Percentiles rank a stretch among this genome's conserved stretches.
phyloP scores from a whole-genome alignment of 2,329 filamentous ascomycete species.

The Fusarium sororula region DNA sequence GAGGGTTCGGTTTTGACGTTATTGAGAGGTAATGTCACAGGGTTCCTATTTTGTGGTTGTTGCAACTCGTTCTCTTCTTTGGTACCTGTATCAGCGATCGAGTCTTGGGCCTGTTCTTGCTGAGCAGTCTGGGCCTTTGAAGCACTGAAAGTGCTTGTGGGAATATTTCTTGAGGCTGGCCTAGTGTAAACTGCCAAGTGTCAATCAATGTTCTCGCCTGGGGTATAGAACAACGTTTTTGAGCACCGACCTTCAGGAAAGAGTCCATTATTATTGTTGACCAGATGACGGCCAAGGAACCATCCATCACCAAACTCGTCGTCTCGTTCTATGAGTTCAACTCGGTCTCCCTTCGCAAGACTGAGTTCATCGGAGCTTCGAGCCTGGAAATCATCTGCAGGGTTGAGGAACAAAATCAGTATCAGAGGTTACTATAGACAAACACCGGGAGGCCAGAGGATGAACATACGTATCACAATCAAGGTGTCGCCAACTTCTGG shows the following conservation, averaged over 20 bases:
- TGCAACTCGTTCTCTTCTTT: conserved; percentile 48
- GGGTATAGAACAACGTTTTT: conserved; percentile 3
- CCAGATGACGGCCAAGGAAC: conserved; percentile 80
- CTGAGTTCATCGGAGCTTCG: conserved; percentile 93
- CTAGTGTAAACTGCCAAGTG: conserved; percentile 66
- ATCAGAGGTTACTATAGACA: conserved; percentile 1
- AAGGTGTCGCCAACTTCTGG: conserved; percentile 74
- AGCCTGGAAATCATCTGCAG: conserved; percentile 86
- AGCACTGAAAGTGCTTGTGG: conserved; percentile 42
- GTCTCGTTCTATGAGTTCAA: conserved; percentile 84
- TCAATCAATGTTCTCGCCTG: conserved; percentile 36
- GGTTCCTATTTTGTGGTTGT: conserved; percentile 46
- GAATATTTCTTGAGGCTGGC: conserved; percentile 59
- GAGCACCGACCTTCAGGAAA: conserved; percentile 78
- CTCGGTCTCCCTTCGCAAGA: conserved; percentile 82
- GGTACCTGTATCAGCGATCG: conserved; percentile 32
- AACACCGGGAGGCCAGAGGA: conserved; percentile 36
- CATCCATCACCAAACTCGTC: conserved; percentile 90
- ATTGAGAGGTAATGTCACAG: conserved; percentile 57
- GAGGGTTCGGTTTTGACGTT: conserved; percentile 48
- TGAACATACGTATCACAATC: conserved; percentile 74
- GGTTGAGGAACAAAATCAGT: conserved; percentile 19
- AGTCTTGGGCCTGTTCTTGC: conserved; percentile 44
- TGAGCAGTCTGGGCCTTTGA: conserved; percentile 46
- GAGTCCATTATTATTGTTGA: conserved; percentile 77